These are phyloP conservation scores for Ormosia emarginata DNA, from an alignment of 306 rosid species.

Conservation along the genomic window DNA sequence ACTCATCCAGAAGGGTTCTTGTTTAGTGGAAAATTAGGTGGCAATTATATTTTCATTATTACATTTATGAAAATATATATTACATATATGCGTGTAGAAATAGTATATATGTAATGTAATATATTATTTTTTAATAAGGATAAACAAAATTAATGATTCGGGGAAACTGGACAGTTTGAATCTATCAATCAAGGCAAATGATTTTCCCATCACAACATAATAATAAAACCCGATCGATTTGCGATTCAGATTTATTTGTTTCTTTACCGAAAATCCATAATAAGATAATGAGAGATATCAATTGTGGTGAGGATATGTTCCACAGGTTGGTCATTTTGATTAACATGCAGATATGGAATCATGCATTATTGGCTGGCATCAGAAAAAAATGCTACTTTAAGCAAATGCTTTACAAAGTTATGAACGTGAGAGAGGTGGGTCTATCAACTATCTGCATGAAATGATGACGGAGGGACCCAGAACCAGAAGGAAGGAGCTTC, in stretches of 20 bases:
- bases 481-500: constrained; percentile 20
- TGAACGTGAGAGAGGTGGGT: constrained; percentile 56
- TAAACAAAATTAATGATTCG: background rate
- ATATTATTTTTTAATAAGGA: background rate
- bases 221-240: constrained; percentile 22
- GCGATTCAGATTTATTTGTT: background rate
- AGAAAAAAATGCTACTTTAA: constrained; percentile 49
- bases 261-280: constrained; percentile 12
- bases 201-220: constrained; percentile 34
- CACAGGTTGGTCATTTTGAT: constrained; percentile 5
- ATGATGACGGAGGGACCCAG: constrained; percentile 71
- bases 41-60: constrained; percentile 37
- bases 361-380: constrained; percentile 54
- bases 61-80: too few species aligned
- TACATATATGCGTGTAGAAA: background rate
- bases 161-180: constrained; percentile 29
- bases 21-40: constrained; percentile 52
- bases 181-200: constrained; percentile 40
- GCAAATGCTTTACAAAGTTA: constrained; percentile 42
- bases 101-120: background rate
- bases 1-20: constrained; percentile 35
- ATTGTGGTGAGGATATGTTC: background rate
- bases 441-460: constrained; percentile 48
- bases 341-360: constrained; percentile 33
- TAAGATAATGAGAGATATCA: background rate